These are phyloP conservation scores for Lentinula guzmanii DNA, from an alignment of 768 basidiomycete species.

Conservation along the genomic window DNA sequence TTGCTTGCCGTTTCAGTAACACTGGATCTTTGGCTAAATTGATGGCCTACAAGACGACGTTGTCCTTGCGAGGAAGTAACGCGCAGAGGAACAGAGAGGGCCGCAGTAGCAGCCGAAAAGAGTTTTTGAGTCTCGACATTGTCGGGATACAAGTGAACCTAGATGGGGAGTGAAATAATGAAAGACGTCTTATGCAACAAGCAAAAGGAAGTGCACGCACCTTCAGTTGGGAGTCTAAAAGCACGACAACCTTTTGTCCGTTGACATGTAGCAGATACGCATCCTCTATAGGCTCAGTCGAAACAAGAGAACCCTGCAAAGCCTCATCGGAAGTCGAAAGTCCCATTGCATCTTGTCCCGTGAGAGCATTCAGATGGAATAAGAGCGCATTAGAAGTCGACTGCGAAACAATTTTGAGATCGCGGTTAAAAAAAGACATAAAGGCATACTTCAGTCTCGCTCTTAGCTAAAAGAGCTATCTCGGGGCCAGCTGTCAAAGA, in stretches of 20 bases:
- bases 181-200: background rate
- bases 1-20: constrained; percentile 13
- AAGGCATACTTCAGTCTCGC: constrained; percentile 48
- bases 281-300: constrained; percentile 55
- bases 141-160: constrained; percentile 69
- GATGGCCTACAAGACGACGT: constrained; percentile 53
- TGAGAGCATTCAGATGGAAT: constrained; percentile 75
- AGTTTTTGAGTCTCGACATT: constrained; percentile 35
- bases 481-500: constrained; percentile 32
- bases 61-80: constrained; percentile 26
- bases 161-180: background rate
- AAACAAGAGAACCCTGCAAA: constrained; percentile 55
- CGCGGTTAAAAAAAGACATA: background rate
- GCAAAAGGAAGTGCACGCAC: constrained; percentile 27
- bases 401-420: constrained; percentile 5
- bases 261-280: constrained; percentile 45
- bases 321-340: constrained; percentile 25
- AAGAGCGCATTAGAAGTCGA: constrained; percentile 63
- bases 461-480: constrained; percentile 57
- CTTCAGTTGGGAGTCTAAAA: constrained; percentile 76
- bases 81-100: constrained; percentile 50
- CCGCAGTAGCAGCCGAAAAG: constrained; percentile 31
- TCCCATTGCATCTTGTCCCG: constrained; percentile 52
- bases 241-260: constrained; percentile 44
- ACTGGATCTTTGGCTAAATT: constrained; percentile 23